A percentile compares a stretch with the other conserved stretches of the same genome.
phyloP scores from a whole-genome alignment of 306 rosid species.

The Mucuna pruriens region DNA sequence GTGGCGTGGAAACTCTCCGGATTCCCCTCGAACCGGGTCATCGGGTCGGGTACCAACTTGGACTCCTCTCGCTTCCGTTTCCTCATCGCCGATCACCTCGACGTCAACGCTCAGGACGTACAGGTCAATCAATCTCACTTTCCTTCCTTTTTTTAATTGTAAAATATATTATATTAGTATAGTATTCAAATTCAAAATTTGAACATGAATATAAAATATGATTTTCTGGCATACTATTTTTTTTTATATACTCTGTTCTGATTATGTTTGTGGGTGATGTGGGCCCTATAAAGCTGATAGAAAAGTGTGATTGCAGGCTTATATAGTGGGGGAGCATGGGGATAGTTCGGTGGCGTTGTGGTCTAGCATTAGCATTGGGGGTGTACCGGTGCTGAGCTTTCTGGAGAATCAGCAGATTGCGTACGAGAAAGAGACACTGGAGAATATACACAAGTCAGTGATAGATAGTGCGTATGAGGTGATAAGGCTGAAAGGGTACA shows the following conservation, averaged over 20 bases:
- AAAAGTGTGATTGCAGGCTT: slow-evolving; percentile 59
- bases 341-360: slow-evolving; percentile 97
- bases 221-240: too few species aligned
- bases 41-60: slow-evolving; percentile 91
- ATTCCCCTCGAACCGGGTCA: slow-evolving; percentile 76
- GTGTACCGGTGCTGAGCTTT: slow-evolving; percentile 84
- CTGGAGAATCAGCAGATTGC: slow-evolving; percentile 66
- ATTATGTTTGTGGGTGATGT: too few species aligned
- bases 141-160: background rate
- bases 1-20: slow-evolving; percentile 92
- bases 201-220: too few species aligned
- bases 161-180: too few species aligned
- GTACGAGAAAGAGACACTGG: slow-evolving; percentile 75
- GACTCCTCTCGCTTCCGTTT: slow-evolving; percentile 89
- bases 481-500: slow-evolving; percentile 80
- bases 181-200: too few species aligned
- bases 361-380: slow-evolving; percentile 88
- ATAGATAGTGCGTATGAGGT: slow-evolving; percentile 82
- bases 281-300: too few species aligned
- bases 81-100: slow-evolving; percentile 90
- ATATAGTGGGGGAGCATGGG: slow-evolving; percentile 90
- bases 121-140: slow-evolving; percentile 57
- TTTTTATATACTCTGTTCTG: too few species aligned
- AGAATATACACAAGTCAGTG: slow-evolving; percentile 74
- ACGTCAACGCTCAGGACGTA: slow-evolving; percentile 93